A percentile compares a stretch with the other conserved stretches of the same genome.
Evolutionary conservation across 2,329 filamentous ascomycete genomes (phyloP).

Genomic region (Claviceps sp.): DNA sequence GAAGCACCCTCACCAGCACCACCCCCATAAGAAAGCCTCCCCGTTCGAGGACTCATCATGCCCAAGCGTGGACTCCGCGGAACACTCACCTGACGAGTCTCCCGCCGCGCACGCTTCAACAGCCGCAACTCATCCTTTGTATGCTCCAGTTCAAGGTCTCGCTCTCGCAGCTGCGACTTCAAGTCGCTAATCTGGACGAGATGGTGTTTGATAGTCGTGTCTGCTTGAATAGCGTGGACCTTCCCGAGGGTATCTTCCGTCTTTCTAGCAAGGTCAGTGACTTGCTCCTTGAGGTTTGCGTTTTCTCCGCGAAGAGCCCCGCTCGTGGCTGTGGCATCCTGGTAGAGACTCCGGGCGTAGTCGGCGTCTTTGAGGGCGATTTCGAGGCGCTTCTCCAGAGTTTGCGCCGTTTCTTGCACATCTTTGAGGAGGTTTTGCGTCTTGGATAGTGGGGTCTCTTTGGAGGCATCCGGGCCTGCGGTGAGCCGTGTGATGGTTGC

Average conservation of each 20-base stretch:
- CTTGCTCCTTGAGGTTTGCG: constrained; percentile 27
- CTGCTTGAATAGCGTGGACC: constrained; percentile 33
- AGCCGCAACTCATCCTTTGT: constrained; percentile 34
- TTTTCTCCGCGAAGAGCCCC: constrained; percentile 33
- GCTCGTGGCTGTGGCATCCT: constrained; percentile 38
- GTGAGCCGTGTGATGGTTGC: constrained; percentile 17
- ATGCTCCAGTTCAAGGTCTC: constrained; percentile 36
- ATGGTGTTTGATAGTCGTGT: constrained; percentile 21
- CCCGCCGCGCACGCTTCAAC: constrained; percentile 36
- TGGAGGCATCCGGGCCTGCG: constrained; percentile 9
- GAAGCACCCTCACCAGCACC: constrained; percentile 16
- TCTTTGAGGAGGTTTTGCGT: constrained; percentile 24
- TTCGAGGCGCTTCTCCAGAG: constrained; percentile 27
- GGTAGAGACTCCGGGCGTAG: constrained; percentile 46
- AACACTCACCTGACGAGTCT: constrained; percentile 42
- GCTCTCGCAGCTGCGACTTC: constrained; percentile 30
- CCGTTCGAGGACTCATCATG: constrained; percentile 36
- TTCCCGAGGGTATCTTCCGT: constrained; percentile 31
- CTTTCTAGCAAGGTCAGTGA: constrained; percentile 26
- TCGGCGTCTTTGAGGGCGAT: constrained; percentile 36
- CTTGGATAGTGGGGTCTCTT: constrained; percentile 14
- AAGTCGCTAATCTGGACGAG: constrained; percentile 28
- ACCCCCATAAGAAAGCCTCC: constrained; percentile 11
- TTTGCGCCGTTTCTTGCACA: constrained; percentile 22
- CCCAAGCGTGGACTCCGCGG: constrained; percentile 43